phyloP scores from a whole-genome alignment of 352 stramenopile genomes.

The Phytophthora aleatoria region DNA sequence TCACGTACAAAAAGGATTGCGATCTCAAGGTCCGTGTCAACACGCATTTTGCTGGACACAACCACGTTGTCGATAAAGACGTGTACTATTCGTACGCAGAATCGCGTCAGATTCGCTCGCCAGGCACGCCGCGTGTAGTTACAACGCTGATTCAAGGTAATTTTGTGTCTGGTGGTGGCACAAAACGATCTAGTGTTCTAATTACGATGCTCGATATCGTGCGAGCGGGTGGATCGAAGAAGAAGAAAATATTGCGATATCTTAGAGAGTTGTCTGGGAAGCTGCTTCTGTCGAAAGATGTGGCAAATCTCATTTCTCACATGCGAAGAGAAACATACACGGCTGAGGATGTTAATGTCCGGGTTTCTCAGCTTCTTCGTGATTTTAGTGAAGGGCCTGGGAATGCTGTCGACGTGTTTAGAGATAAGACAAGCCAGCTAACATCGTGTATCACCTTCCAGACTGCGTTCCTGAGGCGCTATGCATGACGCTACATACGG shows the following conservation, averaged over 20 bases:
- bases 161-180: too few species aligned
- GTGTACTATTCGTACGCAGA: too few species aligned
- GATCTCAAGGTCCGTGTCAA: too few species aligned
- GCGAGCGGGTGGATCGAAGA: conserved; percentile 5
- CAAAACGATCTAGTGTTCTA: too few species aligned
- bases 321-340: conserved; percentile 11
- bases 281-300: conserved; percentile 15
- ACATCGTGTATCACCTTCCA: conserved; percentile 20
- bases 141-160: too few species aligned
- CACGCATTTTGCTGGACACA: too few species aligned
- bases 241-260: conserved; percentile 10
- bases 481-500: conserved; percentile 21
- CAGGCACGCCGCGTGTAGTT: too few species aligned
- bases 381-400: conserved; percentile 17
- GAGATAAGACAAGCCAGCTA: not conserved
- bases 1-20: too few species aligned
- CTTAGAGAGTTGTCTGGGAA: conserved; percentile 5
- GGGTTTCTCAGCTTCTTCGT: conserved; percentile 1
- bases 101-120: too few species aligned
- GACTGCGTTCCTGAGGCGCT: conserved; percentile 3
- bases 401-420: conserved; percentile 16
- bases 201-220: too few species aligned
- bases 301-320: conserved; percentile 17
- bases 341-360: conserved; percentile 8
- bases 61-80: too few species aligned